Evolutionary conservation across 768 basidiomycete species (phyloP).

Genomic region (Lyophyllum shimeji): DNA sequence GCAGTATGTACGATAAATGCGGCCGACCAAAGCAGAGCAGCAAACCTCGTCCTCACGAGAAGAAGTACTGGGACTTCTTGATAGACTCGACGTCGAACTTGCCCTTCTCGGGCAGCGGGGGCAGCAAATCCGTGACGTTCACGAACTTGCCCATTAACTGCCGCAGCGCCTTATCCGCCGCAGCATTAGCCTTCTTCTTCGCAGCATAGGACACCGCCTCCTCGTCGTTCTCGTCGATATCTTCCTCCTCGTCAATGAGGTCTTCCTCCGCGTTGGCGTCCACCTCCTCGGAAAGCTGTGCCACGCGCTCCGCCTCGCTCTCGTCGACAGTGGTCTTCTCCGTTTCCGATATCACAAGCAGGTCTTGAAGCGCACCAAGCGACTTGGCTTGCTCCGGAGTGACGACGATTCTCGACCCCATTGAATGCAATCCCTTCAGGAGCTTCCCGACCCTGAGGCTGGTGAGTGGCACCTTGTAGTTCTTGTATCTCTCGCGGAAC

Average conservation of each 20-base stretch:
- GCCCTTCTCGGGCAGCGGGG: conserved; percentile 83
- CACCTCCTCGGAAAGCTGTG: conserved; percentile 7
- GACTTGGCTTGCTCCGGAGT: conserved; percentile 37
- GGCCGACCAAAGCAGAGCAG: not conserved
- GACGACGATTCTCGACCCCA: conserved; percentile 46
- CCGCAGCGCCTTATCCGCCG: conserved; percentile 21
- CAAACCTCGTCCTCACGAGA: conserved; percentile 59
- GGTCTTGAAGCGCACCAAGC: conserved; percentile 27
- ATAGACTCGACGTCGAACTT: conserved; percentile 82
- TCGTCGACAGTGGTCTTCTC: conserved; percentile 32
- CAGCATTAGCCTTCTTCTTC: conserved; percentile 21
- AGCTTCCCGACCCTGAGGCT: conserved; percentile 38
- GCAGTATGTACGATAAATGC: not conserved
- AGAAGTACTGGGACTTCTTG: conserved; percentile 87
- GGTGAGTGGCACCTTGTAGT: conserved; percentile 62
- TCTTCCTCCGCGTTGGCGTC: conserved; percentile 20
- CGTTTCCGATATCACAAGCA: conserved; percentile 40
- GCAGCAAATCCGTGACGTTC: conserved; percentile 70
- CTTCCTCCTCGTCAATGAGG: conserved; percentile 19
- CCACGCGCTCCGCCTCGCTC: conserved; percentile 16
- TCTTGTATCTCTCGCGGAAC: conserved; percentile 79
- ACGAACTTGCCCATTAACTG: conserved; percentile 63
- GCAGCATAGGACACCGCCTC: conserved; percentile 11
- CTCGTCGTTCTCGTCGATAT: conserved; percentile 24
- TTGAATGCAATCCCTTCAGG: conserved; percentile 38